These are phyloP conservation scores for Ogataea minuta DNA, from an alignment of 805 yeast species.

Conservation along the genomic window DNA sequence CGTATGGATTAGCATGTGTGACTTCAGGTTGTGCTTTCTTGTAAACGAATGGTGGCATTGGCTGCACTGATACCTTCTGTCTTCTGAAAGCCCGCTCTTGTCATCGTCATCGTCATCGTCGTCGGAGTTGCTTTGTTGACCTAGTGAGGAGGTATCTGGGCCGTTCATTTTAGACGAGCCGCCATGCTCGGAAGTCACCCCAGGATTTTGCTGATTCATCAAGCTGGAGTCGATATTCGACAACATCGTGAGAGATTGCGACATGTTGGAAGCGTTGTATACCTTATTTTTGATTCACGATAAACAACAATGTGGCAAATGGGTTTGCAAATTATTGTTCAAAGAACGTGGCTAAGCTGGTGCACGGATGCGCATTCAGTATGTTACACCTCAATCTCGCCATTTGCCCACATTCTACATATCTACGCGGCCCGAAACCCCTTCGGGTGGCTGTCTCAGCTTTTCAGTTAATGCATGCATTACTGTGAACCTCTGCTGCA, in stretches of 20 bases:
- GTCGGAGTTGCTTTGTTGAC: conserved; percentile 14
- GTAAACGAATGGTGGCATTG: conserved; percentile 65
- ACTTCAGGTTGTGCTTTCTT: conserved; percentile 70
- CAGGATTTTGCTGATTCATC: conserved; percentile 20
- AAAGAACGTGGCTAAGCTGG: conserved; percentile 15
- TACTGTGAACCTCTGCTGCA: not conserved
- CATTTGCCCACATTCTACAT: no score
- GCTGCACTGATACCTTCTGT: conserved; percentile 49
- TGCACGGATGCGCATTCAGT: conserved; percentile 5
- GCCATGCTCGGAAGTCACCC: conserved; percentile 5
- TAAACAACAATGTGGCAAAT: conserved; percentile 20
- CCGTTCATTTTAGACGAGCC: conserved; percentile 5
- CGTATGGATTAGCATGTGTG: conserved; percentile 69
- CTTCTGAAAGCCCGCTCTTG: conserved; percentile 18
- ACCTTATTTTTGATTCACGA: conserved; percentile 1
- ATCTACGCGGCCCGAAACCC: not conserved
- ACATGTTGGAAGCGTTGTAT: conserved; percentile 4
- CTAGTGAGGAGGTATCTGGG: conserved; percentile 11
- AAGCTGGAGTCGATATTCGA: conserved; percentile 21
- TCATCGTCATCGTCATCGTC: conserved; percentile 18
- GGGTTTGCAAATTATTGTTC: conserved; percentile 5
- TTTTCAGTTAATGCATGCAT: no score
- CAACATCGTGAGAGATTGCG: conserved; percentile 20
- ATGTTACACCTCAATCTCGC: no score
- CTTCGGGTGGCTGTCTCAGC: not conserved